Base-by-base conservation (phyloP, 2,329 filamentous ascomycete genomes). In the Diplodia intermedia region DNA sequence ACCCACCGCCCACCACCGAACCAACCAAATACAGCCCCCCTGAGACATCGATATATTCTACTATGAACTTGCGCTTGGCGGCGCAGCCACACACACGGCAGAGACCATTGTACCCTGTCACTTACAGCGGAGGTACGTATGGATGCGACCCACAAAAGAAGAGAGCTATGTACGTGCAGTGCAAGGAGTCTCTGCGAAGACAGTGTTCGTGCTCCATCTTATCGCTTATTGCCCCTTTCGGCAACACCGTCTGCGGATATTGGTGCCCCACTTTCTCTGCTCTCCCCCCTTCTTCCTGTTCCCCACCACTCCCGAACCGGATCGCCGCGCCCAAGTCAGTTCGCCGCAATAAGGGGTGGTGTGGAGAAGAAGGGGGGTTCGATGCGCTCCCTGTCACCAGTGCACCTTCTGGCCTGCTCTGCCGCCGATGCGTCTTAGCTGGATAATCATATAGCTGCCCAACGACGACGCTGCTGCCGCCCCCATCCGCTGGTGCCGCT, bases 11-110 rank as follows among this genome's bases (percentile, higher is more conserved):
- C 11, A 14, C 54, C 15, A 33, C 54, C n/a, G 31, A 60, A 14
- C 14, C 43, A 47, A 47, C 43, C 20, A 43, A 31, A 62, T 36
- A 50, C 57, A 29, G 9, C 29, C 31, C 9, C 26, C 3, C 57
- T 33, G 57, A 62, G 57, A 62, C 57, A 61, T 61, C 55, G 55
- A 57, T 61, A 18, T 20, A 47, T 49, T 61, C 33, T 26, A n/a
- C 38, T 20, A 36, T 26, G 36, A 31, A 29, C 33, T 55, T 43
- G 54, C 11, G 54, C 33, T 57, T 38, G 54, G 50, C 50, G 23
- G 20, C 33, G 11, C 20, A 57, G 54, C 54, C 29, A 20, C 54
- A 23, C 54, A 14, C 29, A 26, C n/a, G 11, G 12, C 5, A 36
- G 6, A 20, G 18, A 36, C 29, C 9, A 20, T 47, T 47, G 43